phyloP scores from a whole-genome alignment of 148 eudicot genomes.

The Chenopodium album region DNA sequence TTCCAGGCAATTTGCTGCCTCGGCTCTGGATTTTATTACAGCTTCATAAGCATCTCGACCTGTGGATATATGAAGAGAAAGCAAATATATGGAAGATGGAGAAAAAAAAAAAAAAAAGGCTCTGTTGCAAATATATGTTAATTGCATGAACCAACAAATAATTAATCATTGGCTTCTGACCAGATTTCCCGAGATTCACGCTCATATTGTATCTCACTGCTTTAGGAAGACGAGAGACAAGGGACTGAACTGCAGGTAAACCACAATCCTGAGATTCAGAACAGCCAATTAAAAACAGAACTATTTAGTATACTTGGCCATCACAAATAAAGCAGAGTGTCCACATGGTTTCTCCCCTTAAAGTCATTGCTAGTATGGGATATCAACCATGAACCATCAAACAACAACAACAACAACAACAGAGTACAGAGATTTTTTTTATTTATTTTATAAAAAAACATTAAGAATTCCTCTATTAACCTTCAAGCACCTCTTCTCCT shows the following conservation, averaged over 20 bases:
- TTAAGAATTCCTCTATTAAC: background rate
- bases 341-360: background rate
- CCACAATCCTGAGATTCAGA: conserved; percentile 63
- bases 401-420: background rate
- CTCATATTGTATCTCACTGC: conserved; percentile 57
- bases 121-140: background rate
- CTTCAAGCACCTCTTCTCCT: background rate
- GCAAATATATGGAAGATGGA: no score
- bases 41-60: conserved; percentile 43
- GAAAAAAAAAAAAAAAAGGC: background rate
- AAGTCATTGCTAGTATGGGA: background rate
- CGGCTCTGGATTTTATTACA: conserved; percentile 48
- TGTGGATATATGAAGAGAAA: conserved; percentile 18
- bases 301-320: background rate
- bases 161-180: conserved; percentile 30
- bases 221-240: conserved; percentile 69
- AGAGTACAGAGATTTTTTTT: background rate
- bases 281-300: conserved; percentile 11
- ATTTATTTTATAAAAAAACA: no score
- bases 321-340: no score
- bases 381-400: background rate
- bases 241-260: conserved; percentile 53
- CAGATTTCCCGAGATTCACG: conserved; percentile 45
- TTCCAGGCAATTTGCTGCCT: conserved; percentile 65
- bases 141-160: background rate